Conservation (phyloP, 2,329 filamentous ascomycete species). For the Ophiostoma perfectum region DNA sequence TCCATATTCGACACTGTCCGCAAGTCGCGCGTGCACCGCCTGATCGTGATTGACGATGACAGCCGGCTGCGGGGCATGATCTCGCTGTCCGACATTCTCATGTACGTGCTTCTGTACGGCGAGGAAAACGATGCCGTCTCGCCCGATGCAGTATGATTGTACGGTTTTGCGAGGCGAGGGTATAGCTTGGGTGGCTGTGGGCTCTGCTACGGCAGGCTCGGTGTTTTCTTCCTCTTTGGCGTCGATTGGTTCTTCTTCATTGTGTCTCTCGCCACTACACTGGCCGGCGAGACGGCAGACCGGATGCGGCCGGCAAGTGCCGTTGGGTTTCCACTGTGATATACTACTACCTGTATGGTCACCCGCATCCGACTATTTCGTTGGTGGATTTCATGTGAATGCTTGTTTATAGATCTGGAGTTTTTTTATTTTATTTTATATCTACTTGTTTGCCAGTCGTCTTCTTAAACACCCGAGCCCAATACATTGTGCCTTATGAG, state of each 20-base stretch:
- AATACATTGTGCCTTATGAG: not conserved
- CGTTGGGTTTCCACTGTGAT: not conserved
- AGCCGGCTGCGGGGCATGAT: slow-evolving; percentile 82
- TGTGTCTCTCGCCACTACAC: not conserved
- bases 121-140: slow-evolving; percentile 50
- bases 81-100: slow-evolving; percentile 91
- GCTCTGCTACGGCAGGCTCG: too few relatives aligned
- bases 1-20: slow-evolving; percentile 96
- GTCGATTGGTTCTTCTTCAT: not conserved
- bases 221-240: not conserved
- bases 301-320: slow-evolving; percentile 8
- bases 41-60: slow-evolving; percentile 89
- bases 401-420: slow-evolving; percentile 6
- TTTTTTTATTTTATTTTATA: slow-evolving; percentile 6
- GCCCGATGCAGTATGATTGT: slow-evolving; percentile 17
- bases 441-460: not conserved
- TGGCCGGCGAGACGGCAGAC: not conserved
- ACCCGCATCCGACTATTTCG: not conserved
- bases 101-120: slow-evolving; percentile 82
- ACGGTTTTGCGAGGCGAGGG: too few relatives aligned
- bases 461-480: not conserved
- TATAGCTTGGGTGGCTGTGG: too few relatives aligned
- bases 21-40: slow-evolving; percentile 85
- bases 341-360: not conserved
- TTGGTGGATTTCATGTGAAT: not conserved